Evolutionary conservation across 495 filamentous ascomycete genomes (phyloP), one percentile per base, ranked within the genome.

Genomic region (Sordaria brevicollis): DNA sequence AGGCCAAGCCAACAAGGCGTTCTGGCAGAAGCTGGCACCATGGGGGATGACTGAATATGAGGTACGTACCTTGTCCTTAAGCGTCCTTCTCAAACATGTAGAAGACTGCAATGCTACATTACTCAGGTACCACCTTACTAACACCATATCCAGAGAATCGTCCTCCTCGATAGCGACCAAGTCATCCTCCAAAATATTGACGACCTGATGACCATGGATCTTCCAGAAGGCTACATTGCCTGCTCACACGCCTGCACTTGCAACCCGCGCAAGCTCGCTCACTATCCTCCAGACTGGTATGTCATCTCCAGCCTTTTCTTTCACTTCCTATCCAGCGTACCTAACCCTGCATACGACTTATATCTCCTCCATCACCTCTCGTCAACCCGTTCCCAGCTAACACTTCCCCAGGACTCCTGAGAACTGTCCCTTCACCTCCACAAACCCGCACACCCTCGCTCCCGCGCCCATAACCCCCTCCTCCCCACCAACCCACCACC

Each of bases 1-100:
- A 54, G 77, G 79, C 66, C 80, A 81, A 71, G 68, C 79, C 54
- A 79, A 77, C 66, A 79, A 79, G 71, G 79, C 79, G 5, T 80
- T 79, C 15, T 81, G 79, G 79, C 79, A 80, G 75, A 81, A 81
- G 74, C 74, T 81, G 21, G 79, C 79, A 8, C 79, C 79, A 31
- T 81, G 79, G 79, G 76, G 75, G 0, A 80, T 81, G 62, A 80
- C 79, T 10, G 79, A 81, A 66, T 81, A 79, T 54, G 74, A 81
- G 79, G 79, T 79, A 57, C 10, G 11, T 29, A 15, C 21, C 0
- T 73, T 65, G 71, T n/a, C n/a, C n/a, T n/a, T n/a, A n/a, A n/a
- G n/a, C n/a, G n/a, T n/a, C n/a, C n/a, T n/a, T n/a, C n/a, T 71
- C 21, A 9, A 13, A 33, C 21, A 54, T 25, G 43, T 9, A 54